Base-by-base conservation (phyloP, 108 stramenopile species). In the Skeletonema marinoi region DNA sequence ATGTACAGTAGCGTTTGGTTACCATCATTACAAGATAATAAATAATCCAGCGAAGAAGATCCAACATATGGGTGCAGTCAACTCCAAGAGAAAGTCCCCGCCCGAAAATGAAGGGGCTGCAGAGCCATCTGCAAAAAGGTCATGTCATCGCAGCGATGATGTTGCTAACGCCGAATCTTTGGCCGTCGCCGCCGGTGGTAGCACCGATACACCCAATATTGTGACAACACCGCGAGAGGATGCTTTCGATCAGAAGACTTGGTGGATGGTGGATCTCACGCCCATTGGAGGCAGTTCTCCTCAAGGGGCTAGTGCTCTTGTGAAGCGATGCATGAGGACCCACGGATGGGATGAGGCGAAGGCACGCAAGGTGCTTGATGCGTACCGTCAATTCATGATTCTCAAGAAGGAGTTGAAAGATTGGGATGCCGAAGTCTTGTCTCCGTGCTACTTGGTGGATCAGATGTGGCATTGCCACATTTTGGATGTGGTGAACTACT, bases 381-480 rank as follows among this genome's bases (percentile, higher is more conserved):
- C 87, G 41, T 92, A 92, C 83, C 75, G 86, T 33, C 88, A 89
- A 63, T 92, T 92, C 65, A 81, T 92, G 74, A 77, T 85, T 19
- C 80, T 92, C 48, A 92, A 92, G 75, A 88, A 87, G 11, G 83
- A 82, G 31, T 75, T 85, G 85, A 75, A 84, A 58, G 90, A 92
- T 78, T 92, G 87, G 87, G 76, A 92, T 31, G 87, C 72, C 31
- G 66, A 72, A 30, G 78, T 83, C 65, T 66, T 92, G 66, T 77
- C 88, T 14, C 87, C 90, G 38, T 84, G 88, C n/a, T 19, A 78
- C 38, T 76, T 87, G 54, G 88, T 92, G 62, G 82, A 85, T 42
- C 84, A 88, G 70, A 89, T 92, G 88, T 92, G 90, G 90, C 88
- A 88, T 60, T 71, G 77, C 48, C 88, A 92, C 69, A 69, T 91